phyloP scores from a whole-genome alignment of 257 asterid genomes.

The Apocynum venetum region DNA sequence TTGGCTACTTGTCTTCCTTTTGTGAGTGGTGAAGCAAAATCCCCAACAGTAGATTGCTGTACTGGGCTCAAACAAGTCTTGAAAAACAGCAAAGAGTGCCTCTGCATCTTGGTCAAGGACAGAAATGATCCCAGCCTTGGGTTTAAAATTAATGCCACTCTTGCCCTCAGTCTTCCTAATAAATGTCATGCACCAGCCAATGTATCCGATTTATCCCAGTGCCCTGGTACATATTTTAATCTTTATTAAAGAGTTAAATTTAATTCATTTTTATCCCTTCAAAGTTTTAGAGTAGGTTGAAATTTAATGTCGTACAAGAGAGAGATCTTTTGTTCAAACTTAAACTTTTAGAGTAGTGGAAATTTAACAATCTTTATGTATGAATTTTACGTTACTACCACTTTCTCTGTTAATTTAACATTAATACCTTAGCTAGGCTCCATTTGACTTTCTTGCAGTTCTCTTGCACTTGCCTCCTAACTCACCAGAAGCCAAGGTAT shows the following conservation, averaged over 20 bases:
- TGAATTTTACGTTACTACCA: too few relatives aligned
- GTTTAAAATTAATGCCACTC: slow-evolving; percentile 60
- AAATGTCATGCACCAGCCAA: slow-evolving; percentile 39
- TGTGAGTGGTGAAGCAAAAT: slow-evolving; percentile 50
- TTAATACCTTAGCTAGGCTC: too few relatives aligned
- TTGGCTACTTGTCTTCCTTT: slow-evolving; percentile 68
- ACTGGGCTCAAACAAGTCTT: slow-evolving; percentile 46
- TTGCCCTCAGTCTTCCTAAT: slow-evolving; percentile 56
- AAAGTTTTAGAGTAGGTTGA: too few relatives aligned
- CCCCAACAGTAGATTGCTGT: slow-evolving; percentile 69
- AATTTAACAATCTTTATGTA: too few relatives aligned
- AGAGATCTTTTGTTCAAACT: too few relatives aligned
- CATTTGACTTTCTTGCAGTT: slow-evolving; percentile 26
- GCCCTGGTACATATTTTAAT: slow-evolving; percentile 34
- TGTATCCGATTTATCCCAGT: slow-evolving; percentile 26
- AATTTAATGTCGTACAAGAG: too few relatives aligned
- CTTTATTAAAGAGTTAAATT: too few relatives aligned
- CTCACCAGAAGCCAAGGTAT: slow-evolving; percentile 80
- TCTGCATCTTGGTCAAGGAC: slow-evolving; percentile 71
- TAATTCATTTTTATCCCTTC: too few relatives aligned
- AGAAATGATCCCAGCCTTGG: slow-evolving; percentile 68
- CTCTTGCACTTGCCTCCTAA: slow-evolving; percentile 69
- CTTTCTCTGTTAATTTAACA: too few relatives aligned
- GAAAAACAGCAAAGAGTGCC: slow-evolving; percentile 41
- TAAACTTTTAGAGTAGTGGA: too few relatives aligned